phyloP scores from a whole-genome alignment of 108 stramenopile species.

The Nitzschia sp. region DNA sequence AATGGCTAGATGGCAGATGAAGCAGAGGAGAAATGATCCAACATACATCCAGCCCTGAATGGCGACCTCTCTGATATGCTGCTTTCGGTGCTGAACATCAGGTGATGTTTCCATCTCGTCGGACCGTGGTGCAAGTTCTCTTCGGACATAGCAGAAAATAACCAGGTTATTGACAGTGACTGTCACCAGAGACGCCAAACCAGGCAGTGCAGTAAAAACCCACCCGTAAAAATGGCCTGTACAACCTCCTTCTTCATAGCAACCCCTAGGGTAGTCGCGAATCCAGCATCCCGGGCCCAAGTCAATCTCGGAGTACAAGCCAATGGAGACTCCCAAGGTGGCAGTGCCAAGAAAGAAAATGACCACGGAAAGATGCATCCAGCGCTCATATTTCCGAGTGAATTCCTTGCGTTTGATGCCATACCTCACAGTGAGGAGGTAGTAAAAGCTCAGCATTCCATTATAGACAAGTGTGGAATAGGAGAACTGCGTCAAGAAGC shows the following conservation, averaged over 20 bases:
- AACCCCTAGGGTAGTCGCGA: slow-evolving; percentile 14
- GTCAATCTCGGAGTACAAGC: slow-evolving; percentile 6
- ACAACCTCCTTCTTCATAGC: slow-evolving; percentile 7
- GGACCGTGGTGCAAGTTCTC: background rate
- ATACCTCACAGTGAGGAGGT: slow-evolving; percentile 27
- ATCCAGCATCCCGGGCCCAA: slow-evolving; percentile 12
- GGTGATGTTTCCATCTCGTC: background rate
- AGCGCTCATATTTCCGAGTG: slow-evolving; percentile 10
- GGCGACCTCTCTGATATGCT: slow-evolving; percentile 11
- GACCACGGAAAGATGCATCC: slow-evolving; percentile 13
- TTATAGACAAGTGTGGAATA: slow-evolving; percentile 28
- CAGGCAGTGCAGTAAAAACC: slow-evolving; percentile 8
- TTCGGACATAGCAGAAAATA: slow-evolving; percentile 8
- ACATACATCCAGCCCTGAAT: slow-evolving; percentile 26
- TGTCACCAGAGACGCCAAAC: background rate
- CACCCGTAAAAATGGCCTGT: background rate
- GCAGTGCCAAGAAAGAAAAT: slow-evolving; percentile 13
- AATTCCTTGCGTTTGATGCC: slow-evolving; percentile 4
- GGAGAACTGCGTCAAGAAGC: slow-evolving; percentile 25
- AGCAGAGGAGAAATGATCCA: slow-evolving; percentile 9
- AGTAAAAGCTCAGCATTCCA: slow-evolving; percentile 29
- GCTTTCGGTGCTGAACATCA: background rate
- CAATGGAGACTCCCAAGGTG: slow-evolving; percentile 10
- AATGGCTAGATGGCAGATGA: background rate
- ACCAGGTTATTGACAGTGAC: slow-evolving; percentile 13